Evolutionary conservation across 106 monocot genomes (phyloP).

Genomic region (Dioscorea dumetorum): DNA sequence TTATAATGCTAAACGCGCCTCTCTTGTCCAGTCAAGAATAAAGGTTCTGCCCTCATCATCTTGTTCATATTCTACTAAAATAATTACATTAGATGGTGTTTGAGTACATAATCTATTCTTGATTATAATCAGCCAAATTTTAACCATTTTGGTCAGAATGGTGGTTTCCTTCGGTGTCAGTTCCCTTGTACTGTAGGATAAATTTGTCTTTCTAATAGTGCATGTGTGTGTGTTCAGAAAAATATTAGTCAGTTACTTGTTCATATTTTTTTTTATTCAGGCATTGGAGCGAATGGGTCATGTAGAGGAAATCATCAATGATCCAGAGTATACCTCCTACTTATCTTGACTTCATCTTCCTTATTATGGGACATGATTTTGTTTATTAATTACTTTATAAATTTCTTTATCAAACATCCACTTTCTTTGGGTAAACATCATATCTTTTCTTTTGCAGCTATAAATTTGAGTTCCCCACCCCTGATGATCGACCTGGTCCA

Average conservation of each 20-base stretch:
- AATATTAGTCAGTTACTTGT: neutral
- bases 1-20: conserved; percentile 95
- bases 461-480: conserved; percentile 98
- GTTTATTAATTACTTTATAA: conserved; percentile 3
- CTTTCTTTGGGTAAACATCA: conserved; percentile 1
- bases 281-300: conserved; percentile 91
- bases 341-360: neutral
- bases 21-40: conserved; percentile 99
- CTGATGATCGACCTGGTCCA: conserved; percentile 94
- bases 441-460: conserved; percentile 47
- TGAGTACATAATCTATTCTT: too few species aligned
- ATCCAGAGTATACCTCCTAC: conserved; percentile 74
- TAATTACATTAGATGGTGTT: too few species aligned
- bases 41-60: conserved; percentile 40
- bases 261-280: conserved; percentile 24
- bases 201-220: too few species aligned
- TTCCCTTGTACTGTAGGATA: too few species aligned
- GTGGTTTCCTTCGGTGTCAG: too few species aligned
- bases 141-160: too few species aligned
- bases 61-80: too few species aligned
- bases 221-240: too few species aligned
- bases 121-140: too few species aligned
- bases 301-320: conserved; percentile 84
- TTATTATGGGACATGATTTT: neutral
- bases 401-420: conserved; percentile 2